Evolutionary conservation across 1,284 basidiomycete species (phyloP).

Genomic region (Trametes pubescens): DNA sequence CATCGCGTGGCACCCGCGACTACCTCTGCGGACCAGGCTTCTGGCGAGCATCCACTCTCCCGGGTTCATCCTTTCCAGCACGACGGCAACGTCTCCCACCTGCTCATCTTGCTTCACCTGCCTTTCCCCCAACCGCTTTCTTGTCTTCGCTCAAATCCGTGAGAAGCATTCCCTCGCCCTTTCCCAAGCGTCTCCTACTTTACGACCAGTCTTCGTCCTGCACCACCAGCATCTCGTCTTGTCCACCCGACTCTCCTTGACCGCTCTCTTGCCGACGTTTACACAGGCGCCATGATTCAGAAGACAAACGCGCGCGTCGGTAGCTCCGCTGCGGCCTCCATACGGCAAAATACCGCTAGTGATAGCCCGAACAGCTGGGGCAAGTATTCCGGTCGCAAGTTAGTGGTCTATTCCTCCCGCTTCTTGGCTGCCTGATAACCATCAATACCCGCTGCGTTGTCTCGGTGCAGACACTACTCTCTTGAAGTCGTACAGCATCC

Average conservation of each 20-base stretch:
- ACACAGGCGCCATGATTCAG: slow-evolving; percentile 62
- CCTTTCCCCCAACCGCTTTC: slow-evolving; percentile 21
- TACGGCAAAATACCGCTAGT: slow-evolving; percentile 34
- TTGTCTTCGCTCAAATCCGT: slow-evolving; percentile 29
- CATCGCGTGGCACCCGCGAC: slow-evolving; percentile 17
- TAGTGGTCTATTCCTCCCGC: slow-evolving; percentile 37
- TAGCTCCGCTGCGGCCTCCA: slow-evolving; percentile 42
- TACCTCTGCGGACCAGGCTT: slow-evolving; percentile 2
- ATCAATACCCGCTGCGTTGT: slow-evolving; percentile 23
- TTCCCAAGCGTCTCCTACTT: slow-evolving; percentile 39
- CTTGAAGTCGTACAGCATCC: slow-evolving; percentile 89
- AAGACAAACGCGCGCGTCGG: slow-evolving; percentile 54
- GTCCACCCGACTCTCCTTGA: slow-evolving; percentile 26
- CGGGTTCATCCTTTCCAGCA: slow-evolving; percentile 30
- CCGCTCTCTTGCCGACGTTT: slow-evolving; percentile 34
- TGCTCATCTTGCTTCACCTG: slow-evolving; percentile 20
- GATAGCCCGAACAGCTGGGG: slow-evolving; percentile 45
- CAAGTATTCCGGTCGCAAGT: slow-evolving; percentile 65
- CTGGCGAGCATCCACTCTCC: slow-evolving; percentile 28
- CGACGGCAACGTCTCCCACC: slow-evolving; percentile 34
- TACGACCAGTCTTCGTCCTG: slow-evolving; percentile 31
- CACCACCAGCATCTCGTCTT: slow-evolving; percentile 23
- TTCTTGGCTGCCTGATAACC: slow-evolving; percentile 21
- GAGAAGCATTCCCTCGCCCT: slow-evolving; percentile 29
- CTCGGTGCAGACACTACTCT: slow-evolving; percentile 70